Conservation (phyloP, 2,329 filamentous ascomycete species). For the Epichloe amarillans region DNA sequence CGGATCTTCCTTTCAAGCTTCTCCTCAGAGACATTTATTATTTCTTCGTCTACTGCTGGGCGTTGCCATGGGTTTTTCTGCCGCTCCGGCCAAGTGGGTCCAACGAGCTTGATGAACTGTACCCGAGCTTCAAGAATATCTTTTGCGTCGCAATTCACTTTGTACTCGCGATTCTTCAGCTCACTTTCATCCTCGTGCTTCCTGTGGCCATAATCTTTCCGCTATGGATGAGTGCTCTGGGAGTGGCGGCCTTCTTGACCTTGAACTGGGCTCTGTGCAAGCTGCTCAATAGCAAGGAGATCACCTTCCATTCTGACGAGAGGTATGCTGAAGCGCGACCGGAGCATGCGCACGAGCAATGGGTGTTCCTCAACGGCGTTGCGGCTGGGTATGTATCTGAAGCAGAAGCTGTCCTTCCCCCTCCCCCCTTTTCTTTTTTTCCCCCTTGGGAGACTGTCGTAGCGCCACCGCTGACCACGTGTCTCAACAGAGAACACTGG, state of each 20-base stretch:
- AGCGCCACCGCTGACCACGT: background rate
- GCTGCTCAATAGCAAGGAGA: constrained; percentile 35
- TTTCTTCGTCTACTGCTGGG: constrained; percentile 41
- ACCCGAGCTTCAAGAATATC: constrained; percentile 42
- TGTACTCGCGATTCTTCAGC: constrained; percentile 45
- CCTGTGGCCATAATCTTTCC: constrained; percentile 35
- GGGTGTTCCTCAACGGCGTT: constrained; percentile 72
- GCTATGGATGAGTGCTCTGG: constrained; percentile 31
- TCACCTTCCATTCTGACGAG: constrained; percentile 37
- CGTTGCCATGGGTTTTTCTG: constrained; percentile 46
- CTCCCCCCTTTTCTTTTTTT: too few species aligned
- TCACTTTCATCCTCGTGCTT: constrained; percentile 44
- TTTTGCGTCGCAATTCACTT: constrained; percentile 44
- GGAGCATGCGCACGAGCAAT: constrained; percentile 50
- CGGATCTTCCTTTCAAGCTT: constrained; percentile 38
- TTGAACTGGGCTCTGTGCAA: constrained; percentile 38
- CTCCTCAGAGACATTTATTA: constrained; percentile 39
- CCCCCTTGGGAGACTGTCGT: too few species aligned
- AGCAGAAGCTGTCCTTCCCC: background rate
- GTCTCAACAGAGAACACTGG: constrained; percentile 41
- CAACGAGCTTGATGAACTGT: constrained; percentile 49
- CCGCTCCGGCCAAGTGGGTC: constrained; percentile 41
- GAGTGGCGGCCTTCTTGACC: constrained; percentile 29
- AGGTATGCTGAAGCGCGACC: constrained; percentile 35
- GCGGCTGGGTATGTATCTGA: constrained; percentile 37